phyloP scores from a whole-genome alignment of 805 yeast species.

The Saccharomycopsis lassenensis region DNA sequence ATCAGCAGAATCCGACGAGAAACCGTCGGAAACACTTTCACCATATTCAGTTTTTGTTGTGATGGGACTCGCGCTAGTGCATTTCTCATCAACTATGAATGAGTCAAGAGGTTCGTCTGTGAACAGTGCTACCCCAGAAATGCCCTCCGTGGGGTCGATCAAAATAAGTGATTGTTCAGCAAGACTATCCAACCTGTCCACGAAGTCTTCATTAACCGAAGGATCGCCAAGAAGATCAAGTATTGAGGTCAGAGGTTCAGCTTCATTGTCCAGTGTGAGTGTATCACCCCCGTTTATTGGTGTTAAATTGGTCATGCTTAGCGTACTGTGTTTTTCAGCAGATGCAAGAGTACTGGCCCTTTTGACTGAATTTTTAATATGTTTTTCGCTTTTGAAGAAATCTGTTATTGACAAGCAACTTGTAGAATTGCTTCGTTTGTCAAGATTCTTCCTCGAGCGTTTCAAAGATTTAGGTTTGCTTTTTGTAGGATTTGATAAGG shows the following conservation, averaged over 20 bases:
- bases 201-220: too few relatives aligned
- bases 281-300: too few relatives aligned
- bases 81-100: not conserved
- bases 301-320: too few relatives aligned
- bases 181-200: too few relatives aligned
- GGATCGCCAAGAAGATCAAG: too few relatives aligned
- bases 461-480: too few relatives aligned
- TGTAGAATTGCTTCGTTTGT: not conserved
- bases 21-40: slow-evolving; percentile 2
- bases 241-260: too few relatives aligned
- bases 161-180: too few relatives aligned
- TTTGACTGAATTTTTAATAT: not conserved
- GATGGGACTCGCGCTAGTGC: not conserved
- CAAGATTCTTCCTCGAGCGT: not conserved
- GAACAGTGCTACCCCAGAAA: not conserved
- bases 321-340: too few relatives aligned
- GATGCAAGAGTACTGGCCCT: too few relatives aligned
- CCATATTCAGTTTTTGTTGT: not conserved
- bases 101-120: not conserved
- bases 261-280: too few relatives aligned
- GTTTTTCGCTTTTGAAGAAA: not conserved
- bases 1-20: slow-evolving; percentile 4
- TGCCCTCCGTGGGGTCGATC: too few relatives aligned
- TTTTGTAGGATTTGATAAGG: not conserved
- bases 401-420: not conserved